Evolutionary conservation across 148 eudicot species (phyloP), one percentile per base, ranked within the genome.

Genomic region (Nyssa sinensis): DNA sequence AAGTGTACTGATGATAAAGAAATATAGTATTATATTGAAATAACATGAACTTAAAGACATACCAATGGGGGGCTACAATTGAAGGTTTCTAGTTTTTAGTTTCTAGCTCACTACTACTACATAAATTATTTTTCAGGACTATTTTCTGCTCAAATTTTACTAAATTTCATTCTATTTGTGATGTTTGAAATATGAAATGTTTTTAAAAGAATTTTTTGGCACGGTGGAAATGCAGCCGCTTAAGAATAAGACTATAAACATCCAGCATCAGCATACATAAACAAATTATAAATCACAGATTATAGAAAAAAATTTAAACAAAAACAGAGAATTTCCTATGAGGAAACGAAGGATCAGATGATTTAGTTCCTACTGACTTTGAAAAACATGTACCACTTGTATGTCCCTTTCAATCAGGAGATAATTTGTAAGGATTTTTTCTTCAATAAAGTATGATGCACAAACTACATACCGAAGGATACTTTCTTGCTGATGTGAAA

Each of bases 391-490:
- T 60, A 34, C 29, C 33, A 37, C 39, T 33, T 41, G 51, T 24
- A 1, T 27, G 4, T 29, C 33, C 29, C 11, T 2, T 31, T 41
- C 39, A 61, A 61, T 39, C 65, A 62, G 21, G 37, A 41, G 27
- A 72, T 33, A 7, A 37, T 63, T 13, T 31, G 31, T 27, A 49
- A 28, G 34, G 19, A 64, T 28, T 55, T 7, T 35, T 19, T 71
- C 62, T 59, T 28, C 51, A 27, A 1, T 10, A 5, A 65, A 59
- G 37, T 27, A 70, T 59, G 39, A 78, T 64, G 74, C 60, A 57
- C 28, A 10, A 74, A 73, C 33, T 53, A 78, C 85, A 75, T 78
- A 95, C 99, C 83, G 78, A 78, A 53, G 92, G 91, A 79, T 90
- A 93, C 70, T 80, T 83, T 47, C 58, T 82, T 69, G 84, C 82